Percentiles rank a stretch among this genome's conserved stretches.
phyloP scores from a whole-genome alignment of 495 filamentous ascomycete genomes.

The Talaromyces liani region DNA sequence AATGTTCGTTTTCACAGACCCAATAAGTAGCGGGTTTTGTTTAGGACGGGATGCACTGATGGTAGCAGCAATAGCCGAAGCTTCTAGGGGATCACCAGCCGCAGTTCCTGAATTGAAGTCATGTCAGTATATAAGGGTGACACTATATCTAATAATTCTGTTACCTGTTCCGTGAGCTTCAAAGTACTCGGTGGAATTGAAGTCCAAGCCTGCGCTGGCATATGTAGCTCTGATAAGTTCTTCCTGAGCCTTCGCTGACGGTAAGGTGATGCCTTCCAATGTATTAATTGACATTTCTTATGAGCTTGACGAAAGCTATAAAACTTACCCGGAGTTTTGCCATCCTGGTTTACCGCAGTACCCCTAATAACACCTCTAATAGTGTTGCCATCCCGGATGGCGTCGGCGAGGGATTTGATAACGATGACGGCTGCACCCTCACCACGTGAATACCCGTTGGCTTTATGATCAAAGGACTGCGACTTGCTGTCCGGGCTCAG shows the following conservation, averaged over 20 bases:
- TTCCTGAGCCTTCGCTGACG: conserved; percentile 16
- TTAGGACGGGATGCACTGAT: conserved; percentile 16
- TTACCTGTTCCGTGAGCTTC: conserved; percentile 37
- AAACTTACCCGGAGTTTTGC: conserved; percentile 13
- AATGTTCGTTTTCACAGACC: conserved; percentile 32
- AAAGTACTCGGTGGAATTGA: conserved; percentile 13
- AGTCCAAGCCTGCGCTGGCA: conserved; percentile 18
- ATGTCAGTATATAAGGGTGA: not conserved
- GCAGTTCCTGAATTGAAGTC: not conserved
- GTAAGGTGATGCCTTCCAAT: conserved; percentile 14
- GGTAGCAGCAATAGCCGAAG: conserved; percentile 11
- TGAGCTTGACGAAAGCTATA: not conserved
- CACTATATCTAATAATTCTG: not conserved
- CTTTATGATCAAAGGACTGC: conserved; percentile 23
- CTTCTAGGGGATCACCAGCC: conserved; percentile 10
- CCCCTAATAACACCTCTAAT: not conserved
- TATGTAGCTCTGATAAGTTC: conserved; percentile 19
- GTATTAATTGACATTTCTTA: not conserved
- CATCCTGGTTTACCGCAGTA: conserved; percentile 38
- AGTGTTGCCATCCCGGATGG: not conserved
- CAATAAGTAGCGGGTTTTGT: conserved; percentile 13
- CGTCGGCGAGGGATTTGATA: not conserved
- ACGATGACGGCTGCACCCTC: not conserved
- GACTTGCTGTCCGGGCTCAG: conserved; percentile 27
- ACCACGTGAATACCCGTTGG: conserved; percentile 17